Conservation (phyloP, 1,284 basidiomycete species). For the Cystobasidiaceae sp. region DNA sequence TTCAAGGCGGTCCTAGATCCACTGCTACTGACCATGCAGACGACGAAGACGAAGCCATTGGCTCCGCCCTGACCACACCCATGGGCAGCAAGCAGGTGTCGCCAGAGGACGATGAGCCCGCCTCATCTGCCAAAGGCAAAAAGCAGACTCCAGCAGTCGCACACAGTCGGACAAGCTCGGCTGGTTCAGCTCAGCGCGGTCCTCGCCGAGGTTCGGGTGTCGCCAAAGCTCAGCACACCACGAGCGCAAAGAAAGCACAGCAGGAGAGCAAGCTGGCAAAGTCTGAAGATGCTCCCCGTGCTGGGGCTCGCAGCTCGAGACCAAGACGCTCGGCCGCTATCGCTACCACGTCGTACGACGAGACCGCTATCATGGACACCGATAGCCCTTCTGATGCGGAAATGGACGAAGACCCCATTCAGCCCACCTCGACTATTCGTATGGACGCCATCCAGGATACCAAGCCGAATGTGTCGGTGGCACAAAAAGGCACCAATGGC, state of each 20-base stretch:
- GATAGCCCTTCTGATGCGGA: not conserved
- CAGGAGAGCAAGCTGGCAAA: constrained; percentile 2
- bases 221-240: too few relatives aligned
- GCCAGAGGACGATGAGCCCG: not conserved
- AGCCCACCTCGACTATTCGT: too few relatives aligned
- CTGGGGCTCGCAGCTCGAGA: not conserved
- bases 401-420: not conserved
- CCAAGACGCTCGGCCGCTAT: constrained; percentile 4
- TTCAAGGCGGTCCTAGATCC: not conserved
- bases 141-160: too few relatives aligned
- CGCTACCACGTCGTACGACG: not conserved
- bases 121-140: too few relatives aligned
- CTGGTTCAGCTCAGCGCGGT: too few relatives aligned
- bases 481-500: too few relatives aligned
- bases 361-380: constrained; percentile 8
- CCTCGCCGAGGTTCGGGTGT: too few relatives aligned
- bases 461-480: too few relatives aligned
- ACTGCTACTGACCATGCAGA: not conserved
- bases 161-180: too few relatives aligned
- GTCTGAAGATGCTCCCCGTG: not conserved
- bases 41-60: constrained; percentile 6
- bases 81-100: constrained; percentile 12
- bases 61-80: constrained; percentile 1
- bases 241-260: constrained; percentile 5
- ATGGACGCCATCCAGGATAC: too few relatives aligned